phyloP scores from a whole-genome alignment of 345 rosid genomes.

The Populus ilicifolia region DNA sequence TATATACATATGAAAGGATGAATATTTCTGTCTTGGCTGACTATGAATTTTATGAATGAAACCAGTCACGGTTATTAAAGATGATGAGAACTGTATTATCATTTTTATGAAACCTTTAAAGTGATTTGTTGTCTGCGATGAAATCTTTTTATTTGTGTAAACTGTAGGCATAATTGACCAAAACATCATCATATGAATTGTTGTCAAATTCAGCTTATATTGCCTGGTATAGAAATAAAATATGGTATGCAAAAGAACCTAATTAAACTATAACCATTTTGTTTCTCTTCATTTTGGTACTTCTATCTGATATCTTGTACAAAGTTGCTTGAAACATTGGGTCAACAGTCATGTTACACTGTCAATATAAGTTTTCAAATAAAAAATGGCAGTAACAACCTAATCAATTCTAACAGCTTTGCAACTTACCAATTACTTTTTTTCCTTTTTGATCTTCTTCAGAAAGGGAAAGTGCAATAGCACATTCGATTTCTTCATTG shows the following conservation, averaged over 20 bases:
- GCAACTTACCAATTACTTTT: slow-evolving; percentile 62
- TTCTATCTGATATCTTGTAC: not conserved
- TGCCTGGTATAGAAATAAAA: not conserved
- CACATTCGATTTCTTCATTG: slow-evolving; percentile 70
- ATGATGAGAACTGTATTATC: not conserved
- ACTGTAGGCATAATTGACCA: not conserved
- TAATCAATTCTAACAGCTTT: not conserved
- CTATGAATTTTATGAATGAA: not conserved
- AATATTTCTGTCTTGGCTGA: not conserved
- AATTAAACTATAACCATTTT: not conserved
- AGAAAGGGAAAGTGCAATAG: slow-evolving; percentile 78
- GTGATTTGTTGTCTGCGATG: not conserved
- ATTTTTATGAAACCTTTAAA: not conserved
- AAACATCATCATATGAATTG: not conserved
- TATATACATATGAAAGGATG: not conserved
- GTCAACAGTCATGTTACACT: not conserved
- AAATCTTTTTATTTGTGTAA: not conserved
- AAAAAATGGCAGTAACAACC: not conserved
- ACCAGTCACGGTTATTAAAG: not conserved
- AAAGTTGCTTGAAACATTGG: not conserved
- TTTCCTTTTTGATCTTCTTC: slow-evolving; percentile 75
- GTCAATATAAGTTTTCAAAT: not conserved
- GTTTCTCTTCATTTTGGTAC: not conserved
- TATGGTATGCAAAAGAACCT: not conserved
- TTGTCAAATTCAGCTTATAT: not conserved